phyloP scores from a whole-genome alignment of 495 filamentous ascomycete species.

The Aspergillus ostianus region DNA sequence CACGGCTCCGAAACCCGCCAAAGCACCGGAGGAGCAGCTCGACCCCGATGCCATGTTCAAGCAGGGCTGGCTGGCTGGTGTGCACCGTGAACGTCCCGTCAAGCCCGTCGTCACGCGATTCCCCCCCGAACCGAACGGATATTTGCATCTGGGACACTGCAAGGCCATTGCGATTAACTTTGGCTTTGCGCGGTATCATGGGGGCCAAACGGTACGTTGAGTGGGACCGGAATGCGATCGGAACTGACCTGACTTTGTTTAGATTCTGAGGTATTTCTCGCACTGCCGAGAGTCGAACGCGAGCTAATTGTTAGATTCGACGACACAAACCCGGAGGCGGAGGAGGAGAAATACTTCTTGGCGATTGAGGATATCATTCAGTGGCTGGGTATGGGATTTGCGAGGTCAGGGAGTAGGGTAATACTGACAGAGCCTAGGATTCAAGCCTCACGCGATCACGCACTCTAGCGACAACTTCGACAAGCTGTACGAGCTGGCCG shows the following conservation, averaged over 20 bases:
- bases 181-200: constrained; percentile 84
- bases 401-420: no score
- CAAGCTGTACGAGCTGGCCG: constrained; percentile 79
- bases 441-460: constrained; percentile 74
- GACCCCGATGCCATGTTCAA: constrained; percentile 80
- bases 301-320: constrained; percentile 67
- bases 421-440: constrained; percentile 36
- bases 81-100: constrained; percentile 71
- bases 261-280: constrained; percentile 10
- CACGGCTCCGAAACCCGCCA: constrained; percentile 36
- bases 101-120: constrained; percentile 75
- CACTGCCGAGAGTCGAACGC: background rate
- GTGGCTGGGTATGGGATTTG: constrained; percentile 57
- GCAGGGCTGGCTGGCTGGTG: constrained; percentile 75
- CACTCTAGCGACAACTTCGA: constrained; percentile 84
- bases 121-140: constrained; percentile 80
- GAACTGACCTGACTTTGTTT: background rate
- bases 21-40: constrained; percentile 39
- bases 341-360: constrained; percentile 75
- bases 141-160: constrained; percentile 84
- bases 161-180: constrained; percentile 99
- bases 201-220: constrained; percentile 47
- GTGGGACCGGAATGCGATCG: background rate
- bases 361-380: constrained; percentile 75
- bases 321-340: constrained; percentile 82